phyloP scores from a whole-genome alignment of 2,329 filamentous ascomycete genomes.

The Sporothrix globosa region DNA sequence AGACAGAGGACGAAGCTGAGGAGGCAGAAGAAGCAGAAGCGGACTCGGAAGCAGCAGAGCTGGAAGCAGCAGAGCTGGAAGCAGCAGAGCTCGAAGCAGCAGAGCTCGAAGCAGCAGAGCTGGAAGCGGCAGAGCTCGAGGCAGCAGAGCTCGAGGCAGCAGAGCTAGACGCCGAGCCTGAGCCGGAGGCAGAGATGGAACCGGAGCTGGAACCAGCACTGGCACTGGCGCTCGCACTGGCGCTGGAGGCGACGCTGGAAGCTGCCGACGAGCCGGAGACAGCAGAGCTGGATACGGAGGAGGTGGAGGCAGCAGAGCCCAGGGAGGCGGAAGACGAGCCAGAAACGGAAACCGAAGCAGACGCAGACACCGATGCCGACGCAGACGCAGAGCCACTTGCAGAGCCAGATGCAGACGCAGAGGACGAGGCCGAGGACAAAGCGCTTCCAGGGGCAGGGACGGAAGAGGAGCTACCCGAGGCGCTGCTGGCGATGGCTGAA shows the following conservation, averaged over 20 bases:
- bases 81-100: no score
- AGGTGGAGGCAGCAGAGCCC: no score
- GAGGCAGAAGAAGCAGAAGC: neutral
- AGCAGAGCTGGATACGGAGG: neutral
- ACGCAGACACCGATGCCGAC: neutral
- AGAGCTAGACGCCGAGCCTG: neutral
- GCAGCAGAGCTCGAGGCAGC: neutral
- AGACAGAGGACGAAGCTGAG: neutral
- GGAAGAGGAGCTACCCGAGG: neutral
- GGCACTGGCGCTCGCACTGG: no score
- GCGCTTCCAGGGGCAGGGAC: neutral
- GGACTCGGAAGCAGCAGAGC: neutral
- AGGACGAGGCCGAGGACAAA: neutral
- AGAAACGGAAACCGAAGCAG: neutral
- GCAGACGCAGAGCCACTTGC: neutral
- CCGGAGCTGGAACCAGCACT: neutral
- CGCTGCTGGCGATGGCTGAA: slow-evolving; percentile 11
- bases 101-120: no score
- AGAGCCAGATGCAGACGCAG: neutral
- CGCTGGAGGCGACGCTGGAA: neutral
- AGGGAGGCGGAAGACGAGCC: neutral
- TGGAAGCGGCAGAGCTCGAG: no score
- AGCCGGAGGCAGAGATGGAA: neutral
- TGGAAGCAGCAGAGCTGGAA: neutral
- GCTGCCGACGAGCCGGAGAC: neutral